A percentile compares a stretch with the other conserved stretches of the same genome.
Evolutionary conservation across 1,284 basidiomycete genomes (phyloP).

Genomic region (Malassezia caprae): DNA sequence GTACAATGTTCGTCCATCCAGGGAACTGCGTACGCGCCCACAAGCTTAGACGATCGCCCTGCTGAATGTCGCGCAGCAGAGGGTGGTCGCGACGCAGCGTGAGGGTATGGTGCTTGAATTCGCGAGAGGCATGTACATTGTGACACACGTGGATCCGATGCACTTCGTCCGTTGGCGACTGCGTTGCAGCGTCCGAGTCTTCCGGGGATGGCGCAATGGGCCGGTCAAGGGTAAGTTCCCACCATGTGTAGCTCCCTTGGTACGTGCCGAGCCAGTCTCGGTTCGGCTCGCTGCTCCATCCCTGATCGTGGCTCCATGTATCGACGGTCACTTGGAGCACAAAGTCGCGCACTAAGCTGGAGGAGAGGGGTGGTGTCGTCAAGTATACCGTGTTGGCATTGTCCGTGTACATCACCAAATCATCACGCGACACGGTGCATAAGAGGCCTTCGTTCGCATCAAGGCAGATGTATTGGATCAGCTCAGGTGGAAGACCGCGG

Average conservation of each 20-base stretch:
- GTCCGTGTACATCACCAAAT: neutral
- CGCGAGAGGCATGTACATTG: conserved; percentile 11
- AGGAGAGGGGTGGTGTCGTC: conserved; percentile 5
- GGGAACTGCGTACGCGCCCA: conserved; percentile 14
- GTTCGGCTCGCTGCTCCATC: conserved; percentile 15
- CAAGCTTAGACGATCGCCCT: conserved; percentile 2
- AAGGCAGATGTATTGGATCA: neutral
- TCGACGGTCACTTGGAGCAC: conserved; percentile 1
- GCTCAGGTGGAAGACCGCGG: conserved; percentile 7
- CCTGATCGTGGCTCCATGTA: conserved; percentile 17
- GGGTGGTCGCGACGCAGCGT: neutral
- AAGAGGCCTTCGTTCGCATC: conserved; percentile 3
- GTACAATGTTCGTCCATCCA: conserved; percentile 10
- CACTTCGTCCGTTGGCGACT: neutral
- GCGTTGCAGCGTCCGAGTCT: neutral
- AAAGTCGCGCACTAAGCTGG: neutral
- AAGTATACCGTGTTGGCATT: conserved; percentile 12
- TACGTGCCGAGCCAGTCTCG: conserved; percentile 14
- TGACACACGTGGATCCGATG: conserved; percentile 9
- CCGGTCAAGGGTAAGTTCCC: conserved; percentile 14
- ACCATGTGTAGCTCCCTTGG: conserved; percentile 18
- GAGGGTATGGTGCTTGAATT: conserved; percentile 3
- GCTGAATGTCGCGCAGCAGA: neutral
- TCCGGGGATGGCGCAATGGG: neutral
- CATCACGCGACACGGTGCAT: conserved; percentile 1